Conservation (phyloP, 2,329 filamentous ascomycete species). For the Penicillium freii region DNA sequence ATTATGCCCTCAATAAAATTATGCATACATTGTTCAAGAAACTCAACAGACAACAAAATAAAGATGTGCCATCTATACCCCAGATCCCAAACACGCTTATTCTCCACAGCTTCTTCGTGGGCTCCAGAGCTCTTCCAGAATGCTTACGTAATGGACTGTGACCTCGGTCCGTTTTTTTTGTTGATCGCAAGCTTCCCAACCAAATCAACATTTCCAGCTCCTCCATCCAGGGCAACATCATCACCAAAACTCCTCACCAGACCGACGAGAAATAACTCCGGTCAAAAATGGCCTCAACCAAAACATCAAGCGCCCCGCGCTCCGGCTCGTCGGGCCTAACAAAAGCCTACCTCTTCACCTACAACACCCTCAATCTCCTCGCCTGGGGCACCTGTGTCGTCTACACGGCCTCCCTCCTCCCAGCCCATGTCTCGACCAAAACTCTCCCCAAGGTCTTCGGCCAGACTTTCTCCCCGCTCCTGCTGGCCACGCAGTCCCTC, state of each 20-base stretch:
- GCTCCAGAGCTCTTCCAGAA: constrained; percentile 16
- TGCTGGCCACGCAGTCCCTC: constrained; percentile 71
- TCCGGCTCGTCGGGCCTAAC: constrained; percentile 48
- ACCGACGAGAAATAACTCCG: not conserved
- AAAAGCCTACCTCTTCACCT: constrained; percentile 73
- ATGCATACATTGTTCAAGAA: not conserved
- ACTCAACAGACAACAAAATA: not conserved
- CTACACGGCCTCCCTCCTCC: constrained; percentile 60
- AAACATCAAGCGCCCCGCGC: constrained; percentile 13
- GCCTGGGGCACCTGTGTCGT: constrained; percentile 78
- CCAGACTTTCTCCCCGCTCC: constrained; percentile 43
- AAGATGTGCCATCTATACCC: constrained; percentile 1
- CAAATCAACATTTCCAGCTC: constrained; percentile 11
- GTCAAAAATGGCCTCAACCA: constrained; percentile 17
- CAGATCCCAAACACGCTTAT: not conserved
- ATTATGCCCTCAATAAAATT: not conserved
- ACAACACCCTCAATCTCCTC: constrained; percentile 75
- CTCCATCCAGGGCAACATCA: constrained; percentile 5
- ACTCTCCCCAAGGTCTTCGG: constrained; percentile 44
- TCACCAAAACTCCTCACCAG: constrained; percentile 5
- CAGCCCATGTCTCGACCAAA: constrained; percentile 52
- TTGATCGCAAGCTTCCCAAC: constrained; percentile 8
- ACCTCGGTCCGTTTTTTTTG: constrained; percentile 6
- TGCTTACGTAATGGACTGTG: constrained; percentile 15
- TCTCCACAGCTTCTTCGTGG: constrained; percentile 5